A percentile compares a stretch with the other conserved stretches of the same genome.
Evolutionary conservation across 2,329 filamentous ascomycete species (phyloP).

Genomic region (Cryphonectria japonica): DNA sequence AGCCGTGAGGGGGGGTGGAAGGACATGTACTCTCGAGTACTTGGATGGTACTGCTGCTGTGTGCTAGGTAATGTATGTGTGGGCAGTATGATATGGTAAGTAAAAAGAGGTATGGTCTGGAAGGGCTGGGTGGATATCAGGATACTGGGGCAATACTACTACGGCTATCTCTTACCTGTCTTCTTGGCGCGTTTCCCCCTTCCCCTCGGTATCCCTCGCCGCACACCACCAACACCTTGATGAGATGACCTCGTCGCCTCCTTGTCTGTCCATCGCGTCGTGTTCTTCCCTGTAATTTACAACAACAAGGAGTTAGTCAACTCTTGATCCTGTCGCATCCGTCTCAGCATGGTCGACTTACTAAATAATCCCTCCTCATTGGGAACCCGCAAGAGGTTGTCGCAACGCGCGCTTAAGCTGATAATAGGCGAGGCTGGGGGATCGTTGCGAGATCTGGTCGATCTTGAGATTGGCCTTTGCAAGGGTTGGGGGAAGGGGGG

Average conservation of each 20-base stretch:
- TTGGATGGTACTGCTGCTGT: not conserved
- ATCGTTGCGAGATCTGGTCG: conserved; percentile 29
- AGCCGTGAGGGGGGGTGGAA: not conserved
- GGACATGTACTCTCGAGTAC: not conserved
- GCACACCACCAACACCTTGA: not conserved
- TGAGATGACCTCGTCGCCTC: not conserved
- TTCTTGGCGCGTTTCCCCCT: not conserved
- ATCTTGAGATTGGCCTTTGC: conserved; percentile 23
- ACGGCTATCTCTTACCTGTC: not conserved
- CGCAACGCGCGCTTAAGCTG: conserved; percentile 28
- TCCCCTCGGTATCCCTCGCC: not conserved
- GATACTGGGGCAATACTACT: not conserved
- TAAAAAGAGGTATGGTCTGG: not conserved
- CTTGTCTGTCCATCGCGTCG: not conserved
- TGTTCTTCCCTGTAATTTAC: not conserved
- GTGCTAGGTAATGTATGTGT: not conserved
- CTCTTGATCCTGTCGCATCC: not conserved
- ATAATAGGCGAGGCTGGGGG: conserved; percentile 24
- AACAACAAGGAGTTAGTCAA: not conserved
- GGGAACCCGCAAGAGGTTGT: conserved; percentile 5
- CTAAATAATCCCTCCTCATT: not conserved
- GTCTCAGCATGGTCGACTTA: conserved; percentile 7
- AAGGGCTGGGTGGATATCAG: not conserved
- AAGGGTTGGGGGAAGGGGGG: conserved; percentile 6
- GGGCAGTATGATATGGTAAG: not conserved